Conservation (phyloP, 768 basidiomycete genomes). For the Rubroboletus satanas region DNA sequence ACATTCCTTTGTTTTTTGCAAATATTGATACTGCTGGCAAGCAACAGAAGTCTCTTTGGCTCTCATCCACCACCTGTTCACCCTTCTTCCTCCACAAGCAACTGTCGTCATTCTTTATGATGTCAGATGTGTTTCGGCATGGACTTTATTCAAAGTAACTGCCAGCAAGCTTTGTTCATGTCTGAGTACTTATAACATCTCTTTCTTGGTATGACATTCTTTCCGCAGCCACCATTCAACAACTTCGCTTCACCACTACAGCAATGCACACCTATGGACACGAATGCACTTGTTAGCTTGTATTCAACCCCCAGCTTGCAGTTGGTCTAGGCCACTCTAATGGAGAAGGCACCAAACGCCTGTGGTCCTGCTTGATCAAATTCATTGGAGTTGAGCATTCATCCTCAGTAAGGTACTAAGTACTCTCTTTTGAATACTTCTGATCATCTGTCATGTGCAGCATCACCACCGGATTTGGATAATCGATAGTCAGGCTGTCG, state of each 20-base stretch:
- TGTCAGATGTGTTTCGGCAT: background rate
- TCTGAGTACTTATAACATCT: no score
- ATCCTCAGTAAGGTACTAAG: background rate
- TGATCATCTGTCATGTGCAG: background rate
- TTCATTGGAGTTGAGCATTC: background rate
- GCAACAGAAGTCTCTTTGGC: no score
- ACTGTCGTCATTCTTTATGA: background rate
- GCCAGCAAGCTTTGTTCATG: no score
- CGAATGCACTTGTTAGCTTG: background rate
- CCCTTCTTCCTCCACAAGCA: no score
- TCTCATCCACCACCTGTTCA: no score
- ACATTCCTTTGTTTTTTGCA: no score
- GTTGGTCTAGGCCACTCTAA: background rate
- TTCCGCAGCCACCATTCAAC: no score
- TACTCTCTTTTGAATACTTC: background rate
- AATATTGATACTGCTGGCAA: no score
- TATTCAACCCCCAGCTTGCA: background rate
- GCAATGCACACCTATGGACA: background rate
- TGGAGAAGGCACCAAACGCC: background rate
- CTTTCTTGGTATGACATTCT: background rate
- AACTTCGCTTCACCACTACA: background rate
- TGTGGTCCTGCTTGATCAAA: background rate
- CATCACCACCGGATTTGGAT: background rate
- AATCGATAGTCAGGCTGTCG: slow-evolving; percentile 6
- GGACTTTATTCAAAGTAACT: background rate